These are phyloP conservation scores for Dalbergia oliveri DNA, from an alignment of 306 rosid genomes.

Conservation along the genomic window DNA sequence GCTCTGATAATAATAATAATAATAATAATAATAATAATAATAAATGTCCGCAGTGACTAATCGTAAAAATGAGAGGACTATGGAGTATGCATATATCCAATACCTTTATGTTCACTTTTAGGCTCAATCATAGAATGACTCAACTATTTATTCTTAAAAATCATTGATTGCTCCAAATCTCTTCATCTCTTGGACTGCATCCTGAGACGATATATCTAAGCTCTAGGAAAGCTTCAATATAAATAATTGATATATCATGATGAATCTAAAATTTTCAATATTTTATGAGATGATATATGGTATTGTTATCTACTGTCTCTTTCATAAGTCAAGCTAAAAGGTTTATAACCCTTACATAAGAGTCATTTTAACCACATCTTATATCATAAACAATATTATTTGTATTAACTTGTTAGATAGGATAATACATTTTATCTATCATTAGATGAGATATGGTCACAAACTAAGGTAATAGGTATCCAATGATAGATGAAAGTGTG, in stretches of 20 bases:
- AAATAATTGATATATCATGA: too few species aligned
- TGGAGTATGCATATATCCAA: neutral
- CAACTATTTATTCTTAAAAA: neutral
- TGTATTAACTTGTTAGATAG: too few species aligned
- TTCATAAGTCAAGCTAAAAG: too few species aligned
- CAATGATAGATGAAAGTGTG: too few species aligned
- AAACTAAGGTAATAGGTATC: too few species aligned
- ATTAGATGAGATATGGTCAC: too few species aligned
- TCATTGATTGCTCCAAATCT: neutral
- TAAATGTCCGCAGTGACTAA: neutral
- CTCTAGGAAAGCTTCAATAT: neutral
- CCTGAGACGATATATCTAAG: neutral
- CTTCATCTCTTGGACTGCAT: neutral
- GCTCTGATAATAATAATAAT: neutral
- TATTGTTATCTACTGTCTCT: too few species aligned
- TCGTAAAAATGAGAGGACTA: neutral
- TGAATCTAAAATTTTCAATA: too few species aligned
- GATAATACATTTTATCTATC: too few species aligned
- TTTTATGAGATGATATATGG: neutral
- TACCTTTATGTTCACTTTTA: neutral
- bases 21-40: neutral
- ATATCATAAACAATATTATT: too few species aligned
- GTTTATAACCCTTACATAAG: too few species aligned
- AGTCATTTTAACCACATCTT: too few species aligned
- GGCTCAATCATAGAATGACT: neutral